Evolutionary conservation across 23 red algal species (phyloP).

Genomic region (Gracilaria domingensis): DNA sequence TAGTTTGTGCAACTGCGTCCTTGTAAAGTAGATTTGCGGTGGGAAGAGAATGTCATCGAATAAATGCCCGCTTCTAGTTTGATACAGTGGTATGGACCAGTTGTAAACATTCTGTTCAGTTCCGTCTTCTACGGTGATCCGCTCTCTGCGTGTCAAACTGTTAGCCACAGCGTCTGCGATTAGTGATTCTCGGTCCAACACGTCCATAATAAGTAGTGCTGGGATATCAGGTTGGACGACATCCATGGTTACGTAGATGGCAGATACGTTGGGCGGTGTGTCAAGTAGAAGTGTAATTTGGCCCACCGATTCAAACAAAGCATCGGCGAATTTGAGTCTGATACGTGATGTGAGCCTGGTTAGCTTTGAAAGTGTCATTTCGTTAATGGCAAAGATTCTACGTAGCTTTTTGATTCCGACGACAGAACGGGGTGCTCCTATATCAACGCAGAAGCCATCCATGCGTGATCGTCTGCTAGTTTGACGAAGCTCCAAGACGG

Average conservation of each 20-base stretch:
- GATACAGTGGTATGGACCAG: conserved; percentile 4
- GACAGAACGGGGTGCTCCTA: conserved; percentile 20
- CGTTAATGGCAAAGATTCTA: not conserved
- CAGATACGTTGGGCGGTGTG: conserved; percentile 14
- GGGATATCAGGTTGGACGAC: conserved; percentile 33
- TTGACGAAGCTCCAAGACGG: not conserved
- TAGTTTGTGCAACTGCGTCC: conserved; percentile 39
- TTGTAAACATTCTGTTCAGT: not conserved
- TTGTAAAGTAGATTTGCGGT: not conserved
- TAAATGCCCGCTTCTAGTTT: not conserved
- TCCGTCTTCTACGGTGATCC: not conserved
- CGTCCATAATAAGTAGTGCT: conserved; percentile 30
- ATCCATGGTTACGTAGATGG: not conserved
- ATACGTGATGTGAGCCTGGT: not conserved
- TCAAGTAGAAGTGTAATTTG: conserved; percentile 5
- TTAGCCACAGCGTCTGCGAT: conserved; percentile 29
- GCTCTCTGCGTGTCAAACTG: not conserved
- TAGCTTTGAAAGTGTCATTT: not conserved
- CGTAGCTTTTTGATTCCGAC: not conserved
- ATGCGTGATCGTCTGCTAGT: not conserved
- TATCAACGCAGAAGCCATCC: conserved; percentile 35
- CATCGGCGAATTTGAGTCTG: not conserved
- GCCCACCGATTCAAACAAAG: conserved; percentile 20
- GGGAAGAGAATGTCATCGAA: not conserved
- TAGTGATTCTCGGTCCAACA: not conserved